These are phyloP conservation scores for Pelargonium myrrhifolium DNA, from an alignment of 441 rosid species.

Conservation along the genomic window DNA sequence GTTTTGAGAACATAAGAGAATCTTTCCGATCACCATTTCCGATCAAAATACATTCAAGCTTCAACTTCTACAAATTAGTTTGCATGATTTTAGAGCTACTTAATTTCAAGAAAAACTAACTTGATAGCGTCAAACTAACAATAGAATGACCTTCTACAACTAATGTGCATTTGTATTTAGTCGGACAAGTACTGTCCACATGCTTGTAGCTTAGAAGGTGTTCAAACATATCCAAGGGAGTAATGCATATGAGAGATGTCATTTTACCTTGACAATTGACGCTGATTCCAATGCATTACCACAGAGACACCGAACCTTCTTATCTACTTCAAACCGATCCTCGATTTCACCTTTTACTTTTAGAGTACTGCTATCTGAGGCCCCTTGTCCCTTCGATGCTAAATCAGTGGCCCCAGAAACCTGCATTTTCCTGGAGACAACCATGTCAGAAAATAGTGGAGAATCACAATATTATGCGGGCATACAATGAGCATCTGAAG, in stretches of 20 bases:
- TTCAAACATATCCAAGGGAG: constrained; percentile 4
- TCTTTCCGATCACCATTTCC: neutral
- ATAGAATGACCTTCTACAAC: neutral
- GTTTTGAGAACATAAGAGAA: neutral
- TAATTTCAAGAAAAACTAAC: neutral
- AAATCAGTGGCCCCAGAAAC: constrained; percentile 80
- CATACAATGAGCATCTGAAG: neutral
- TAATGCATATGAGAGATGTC: neutral
- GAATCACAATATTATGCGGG: neutral
- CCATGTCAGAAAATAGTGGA: constrained; percentile 15
- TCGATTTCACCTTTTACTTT: constrained; percentile 63
- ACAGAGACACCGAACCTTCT: constrained; percentile 88
- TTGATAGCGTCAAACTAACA: neutral
- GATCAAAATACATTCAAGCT: neutral
- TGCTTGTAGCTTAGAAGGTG: constrained; percentile 1
- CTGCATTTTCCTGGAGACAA: constrained; percentile 74
- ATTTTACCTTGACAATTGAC: constrained; percentile 64
- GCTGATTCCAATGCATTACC: constrained; percentile 68
- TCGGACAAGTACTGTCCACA: neutral
- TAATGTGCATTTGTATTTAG: neutral
- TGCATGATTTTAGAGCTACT: neutral
- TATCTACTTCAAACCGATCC: constrained; percentile 41
- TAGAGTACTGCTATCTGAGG: constrained; percentile 53
- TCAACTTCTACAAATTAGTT: constrained; percentile 3
- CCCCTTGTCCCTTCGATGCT: constrained; percentile 73